A percentile compares a stretch with the other conserved stretches of the same genome.
phyloP scores from a whole-genome alignment of 139 green algal species.

The Tetraselmis chui region DNA sequence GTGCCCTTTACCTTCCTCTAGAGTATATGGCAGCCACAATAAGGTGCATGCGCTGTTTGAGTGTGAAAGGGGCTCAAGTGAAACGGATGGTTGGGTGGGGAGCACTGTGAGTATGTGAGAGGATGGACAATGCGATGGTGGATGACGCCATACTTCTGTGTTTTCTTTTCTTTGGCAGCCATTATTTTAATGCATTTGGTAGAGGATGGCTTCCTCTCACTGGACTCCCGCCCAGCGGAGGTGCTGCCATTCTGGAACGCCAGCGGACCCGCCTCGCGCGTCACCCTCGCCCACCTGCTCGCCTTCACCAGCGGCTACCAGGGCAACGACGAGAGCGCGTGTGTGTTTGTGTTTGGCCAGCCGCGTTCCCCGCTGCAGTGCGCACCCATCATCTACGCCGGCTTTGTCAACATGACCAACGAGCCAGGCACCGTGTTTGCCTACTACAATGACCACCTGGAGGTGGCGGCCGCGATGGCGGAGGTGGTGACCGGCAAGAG shows the following conservation, averaged over 20 bases:
- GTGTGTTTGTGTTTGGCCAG: neutral
- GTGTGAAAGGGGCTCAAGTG: too few species aligned
- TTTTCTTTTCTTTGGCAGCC: too few species aligned
- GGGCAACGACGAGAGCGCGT: neutral
- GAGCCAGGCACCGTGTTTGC: neutral
- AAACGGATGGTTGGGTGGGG: neutral
- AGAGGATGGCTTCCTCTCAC: neutral
- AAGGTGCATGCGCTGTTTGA: too few species aligned
- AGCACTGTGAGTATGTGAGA: neutral
- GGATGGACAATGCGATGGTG: too few species aligned
- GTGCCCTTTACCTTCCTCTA: too few species aligned
- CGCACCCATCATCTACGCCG: neutral
- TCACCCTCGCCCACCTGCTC: neutral
- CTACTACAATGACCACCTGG: neutral
- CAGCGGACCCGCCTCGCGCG: neutral
- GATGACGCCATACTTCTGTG: too few species aligned
- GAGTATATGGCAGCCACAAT: too few species aligned
- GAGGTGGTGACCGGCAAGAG: neutral
- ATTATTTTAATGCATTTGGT: neutral
- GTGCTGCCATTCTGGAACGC: neutral
- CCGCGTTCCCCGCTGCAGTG: neutral
- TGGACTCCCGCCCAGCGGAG: neutral
- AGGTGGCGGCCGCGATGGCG: neutral
- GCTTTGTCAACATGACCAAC: neutral
- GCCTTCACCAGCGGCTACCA: neutral